A percentile compares a stretch with the other conserved stretches of the same genome.
Evolutionary conservation across 2,329 filamentous ascomycete species (phyloP).

Genomic region (Phaeosphaeriaceae sp.): DNA sequence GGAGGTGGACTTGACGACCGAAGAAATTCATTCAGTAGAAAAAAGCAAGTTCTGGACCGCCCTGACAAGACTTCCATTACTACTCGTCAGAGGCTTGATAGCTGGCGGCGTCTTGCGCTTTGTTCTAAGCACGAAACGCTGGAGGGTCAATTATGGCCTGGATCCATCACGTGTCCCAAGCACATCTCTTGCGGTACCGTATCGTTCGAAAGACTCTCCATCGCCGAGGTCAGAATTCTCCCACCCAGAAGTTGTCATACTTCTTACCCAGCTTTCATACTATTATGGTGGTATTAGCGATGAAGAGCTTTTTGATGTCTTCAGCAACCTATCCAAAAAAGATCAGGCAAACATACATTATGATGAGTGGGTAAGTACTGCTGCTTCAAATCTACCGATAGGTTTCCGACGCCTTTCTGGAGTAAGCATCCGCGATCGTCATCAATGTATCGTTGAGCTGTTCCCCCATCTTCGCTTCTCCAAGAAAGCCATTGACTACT

Average conservation of each 20-base stretch:
- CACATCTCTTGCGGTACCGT: conserved; percentile 63
- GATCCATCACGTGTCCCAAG: conserved; percentile 59
- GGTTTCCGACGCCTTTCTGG: conserved; percentile 50
- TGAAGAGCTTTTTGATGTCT: conserved; percentile 56
- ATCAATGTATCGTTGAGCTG: conserved; percentile 55
- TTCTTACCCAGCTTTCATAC: conserved; percentile 70
- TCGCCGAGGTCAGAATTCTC: conserved; percentile 69
- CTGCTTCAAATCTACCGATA: conserved; percentile 30
- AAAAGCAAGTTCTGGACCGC: conserved; percentile 47
- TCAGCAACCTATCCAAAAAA: conserved; percentile 57
- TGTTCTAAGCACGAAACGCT: conserved; percentile 63
- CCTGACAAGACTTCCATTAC: conserved; percentile 43
- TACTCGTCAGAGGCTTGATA: conserved; percentile 63
- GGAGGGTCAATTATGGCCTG: conserved; percentile 69
- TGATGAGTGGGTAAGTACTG: conserved; percentile 52
- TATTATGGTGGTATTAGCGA: conserved; percentile 67
- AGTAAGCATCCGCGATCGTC: conserved; percentile 53
- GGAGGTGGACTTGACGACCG: conserved; percentile 29
- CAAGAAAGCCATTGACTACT: conserved; percentile 68
- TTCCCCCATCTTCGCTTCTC: conserved; percentile 62
- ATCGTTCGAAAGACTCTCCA: conserved; percentile 69
- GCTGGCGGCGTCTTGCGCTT: conserved; percentile 62
- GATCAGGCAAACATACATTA: conserved; percentile 63
- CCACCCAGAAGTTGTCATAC: conserved; percentile 70
- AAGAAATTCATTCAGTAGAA: conserved; percentile 36